A percentile compares a stretch with the other conserved stretches of the same genome.
Conservation (phyloP, 495 filamentous ascomycete species). For the Tuber magnatum region DNA sequence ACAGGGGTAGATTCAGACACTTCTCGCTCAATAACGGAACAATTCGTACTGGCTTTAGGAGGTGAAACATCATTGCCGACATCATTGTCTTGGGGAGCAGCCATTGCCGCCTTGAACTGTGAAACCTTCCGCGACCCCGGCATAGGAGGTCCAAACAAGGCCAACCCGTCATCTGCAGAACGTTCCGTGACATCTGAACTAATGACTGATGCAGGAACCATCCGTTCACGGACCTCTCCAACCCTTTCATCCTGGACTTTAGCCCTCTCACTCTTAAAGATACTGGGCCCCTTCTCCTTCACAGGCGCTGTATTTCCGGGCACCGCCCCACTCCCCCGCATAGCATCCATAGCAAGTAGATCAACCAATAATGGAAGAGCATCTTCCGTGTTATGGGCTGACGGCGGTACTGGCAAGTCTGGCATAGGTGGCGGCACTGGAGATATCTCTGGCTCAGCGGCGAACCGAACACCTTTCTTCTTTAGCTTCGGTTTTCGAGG, state of each 20-base stretch:
- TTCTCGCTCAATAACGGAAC: conserved; percentile 23
- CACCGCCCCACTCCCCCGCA: conserved; percentile 38
- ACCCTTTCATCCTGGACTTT: conserved; percentile 10
- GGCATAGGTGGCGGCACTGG: conserved; percentile 42
- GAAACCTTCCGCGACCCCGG: conserved; percentile 43
- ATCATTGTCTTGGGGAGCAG: conserved; percentile 10
- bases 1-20: conserved; percentile 17
- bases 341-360: conserved; percentile 36
- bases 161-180: neutral
- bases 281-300: conserved; percentile 17
- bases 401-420: conserved; percentile 47
- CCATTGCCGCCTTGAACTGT: conserved; percentile 44
- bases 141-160: conserved; percentile 7
- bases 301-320: conserved; percentile 24
- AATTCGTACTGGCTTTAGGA: conserved; percentile 29
- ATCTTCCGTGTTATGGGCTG: conserved; percentile 42
- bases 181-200: conserved; percentile 35
- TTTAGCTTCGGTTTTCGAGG: conserved; percentile 38
- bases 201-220: conserved; percentile 21
- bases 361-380: conserved; percentile 38
- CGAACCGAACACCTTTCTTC: conserved; percentile 74
- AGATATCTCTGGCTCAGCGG: conserved; percentile 66
- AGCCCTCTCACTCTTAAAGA: conserved; percentile 39
- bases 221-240: conserved; percentile 3
- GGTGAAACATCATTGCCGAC: conserved; percentile 6